A percentile compares a stretch with the other conserved stretches of the same genome.
Evolutionary conservation across 2,329 filamentous ascomycete genomes (phyloP).

Genomic region (Penicillium brasilianum): DNA sequence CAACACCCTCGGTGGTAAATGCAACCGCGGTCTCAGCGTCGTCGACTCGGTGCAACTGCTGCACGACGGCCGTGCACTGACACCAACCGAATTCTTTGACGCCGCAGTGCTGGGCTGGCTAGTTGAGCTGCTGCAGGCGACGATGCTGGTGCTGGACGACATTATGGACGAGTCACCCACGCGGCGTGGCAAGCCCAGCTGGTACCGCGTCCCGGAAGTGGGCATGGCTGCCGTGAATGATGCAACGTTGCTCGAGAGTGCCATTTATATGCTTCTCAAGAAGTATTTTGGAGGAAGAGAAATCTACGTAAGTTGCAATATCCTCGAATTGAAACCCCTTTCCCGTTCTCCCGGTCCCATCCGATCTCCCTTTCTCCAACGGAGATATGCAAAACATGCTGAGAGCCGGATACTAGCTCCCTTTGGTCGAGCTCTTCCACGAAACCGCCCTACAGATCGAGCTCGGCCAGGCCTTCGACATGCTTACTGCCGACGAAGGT

Average conservation of each 20-base stretch:
- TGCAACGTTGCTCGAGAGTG: constrained; percentile 88
- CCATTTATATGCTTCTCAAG: constrained; percentile 89
- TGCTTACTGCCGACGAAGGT: too few species aligned
- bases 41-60: constrained; percentile 86
- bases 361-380: too few species aligned
- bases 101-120: constrained; percentile 96
- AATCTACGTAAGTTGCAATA: background rate
- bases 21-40: constrained; percentile 98
- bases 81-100: constrained; percentile 77
- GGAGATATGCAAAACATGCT: too few species aligned
- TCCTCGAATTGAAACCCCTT: background rate
- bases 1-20: constrained; percentile 94
- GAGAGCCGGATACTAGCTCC: too few species aligned
- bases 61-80: constrained; percentile 70
- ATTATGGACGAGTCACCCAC: constrained; percentile 98
- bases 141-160: constrained; percentile 97
- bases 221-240: constrained; percentile 99
- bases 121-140: constrained; percentile 96
- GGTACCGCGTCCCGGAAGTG: constrained; percentile 88
- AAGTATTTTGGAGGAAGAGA: constrained; percentile 62
- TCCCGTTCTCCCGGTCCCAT: too few species aligned
- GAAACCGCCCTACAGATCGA: too few species aligned
- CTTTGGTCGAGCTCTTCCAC: too few species aligned
- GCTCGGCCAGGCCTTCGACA: too few species aligned
- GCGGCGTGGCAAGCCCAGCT: constrained; percentile 90